Percentiles rank a stretch among this genome's conserved stretches.
Evolutionary conservation across 192 early-diverging fungal species (phyloP).

Genomic region (Coemansia sp.): DNA sequence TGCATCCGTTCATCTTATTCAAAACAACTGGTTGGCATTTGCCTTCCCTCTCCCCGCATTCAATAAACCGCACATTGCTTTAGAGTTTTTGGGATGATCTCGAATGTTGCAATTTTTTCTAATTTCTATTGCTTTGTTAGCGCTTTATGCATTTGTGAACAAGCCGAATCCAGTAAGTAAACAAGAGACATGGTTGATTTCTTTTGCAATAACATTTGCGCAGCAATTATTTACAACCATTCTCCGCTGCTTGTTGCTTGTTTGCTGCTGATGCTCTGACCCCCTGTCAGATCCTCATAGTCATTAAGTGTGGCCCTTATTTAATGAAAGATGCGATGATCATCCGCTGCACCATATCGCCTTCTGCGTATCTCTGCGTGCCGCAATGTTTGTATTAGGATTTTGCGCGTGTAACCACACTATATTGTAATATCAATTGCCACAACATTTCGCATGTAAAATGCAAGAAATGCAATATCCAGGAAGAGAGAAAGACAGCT

Average conservation of each 20-base stretch:
- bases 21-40: not conserved
- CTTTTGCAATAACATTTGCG: not conserved
- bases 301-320: not conserved
- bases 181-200: not conserved
- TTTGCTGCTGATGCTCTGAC: not conserved
- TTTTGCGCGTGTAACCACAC: not conserved
- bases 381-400: not conserved
- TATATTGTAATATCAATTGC: not conserved
- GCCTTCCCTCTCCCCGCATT: not conserved
- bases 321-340: not conserved
- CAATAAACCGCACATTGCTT: not conserved
- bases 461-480: not conserved
- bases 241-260: not conserved
- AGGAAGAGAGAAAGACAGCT: not conserved
- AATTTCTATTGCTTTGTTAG: not conserved
- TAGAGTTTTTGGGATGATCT: not conserved
- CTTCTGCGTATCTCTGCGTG: not conserved
- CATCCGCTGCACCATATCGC: not conserved
- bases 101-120: not conserved
- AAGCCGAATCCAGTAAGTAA: not conserved
- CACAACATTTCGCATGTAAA: not conserved
- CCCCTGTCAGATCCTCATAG: not conserved
- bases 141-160: not conserved
- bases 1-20: not conserved
- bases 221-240: not conserved